A percentile compares a stretch with the other conserved stretches of the same genome.
Evolutionary conservation across 2,329 filamentous ascomycete genomes (phyloP).

Genomic region (Botrytis galanthina): DNA sequence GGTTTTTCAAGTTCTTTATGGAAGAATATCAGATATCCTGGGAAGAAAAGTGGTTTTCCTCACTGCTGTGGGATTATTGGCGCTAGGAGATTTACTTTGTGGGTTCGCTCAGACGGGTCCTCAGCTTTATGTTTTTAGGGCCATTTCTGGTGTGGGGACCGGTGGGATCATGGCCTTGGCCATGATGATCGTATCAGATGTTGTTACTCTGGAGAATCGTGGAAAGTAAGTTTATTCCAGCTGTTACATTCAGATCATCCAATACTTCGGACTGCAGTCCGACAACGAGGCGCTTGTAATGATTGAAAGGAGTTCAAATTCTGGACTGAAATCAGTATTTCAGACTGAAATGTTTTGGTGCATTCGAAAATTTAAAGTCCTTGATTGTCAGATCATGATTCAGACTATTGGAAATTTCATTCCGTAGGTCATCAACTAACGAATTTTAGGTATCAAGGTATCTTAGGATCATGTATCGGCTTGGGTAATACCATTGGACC

Average conservation of each 20-base stretch:
- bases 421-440: neutral
- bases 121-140: slow-evolving; percentile 61
- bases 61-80: slow-evolving; percentile 51
- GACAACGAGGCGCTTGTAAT: neutral
- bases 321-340: neutral
- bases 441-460: slow-evolving; percentile 42
- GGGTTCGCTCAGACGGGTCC: slow-evolving; percentile 53
- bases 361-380: neutral
- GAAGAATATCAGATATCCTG: slow-evolving; percentile 59
- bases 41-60: slow-evolving; percentile 59
- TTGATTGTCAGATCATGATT: neutral
- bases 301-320: neutral
- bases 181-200: slow-evolving; percentile 62
- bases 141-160: slow-evolving; percentile 58
- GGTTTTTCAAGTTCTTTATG: slow-evolving; percentile 63
- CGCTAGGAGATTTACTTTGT: slow-evolving; percentile 57
- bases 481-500: slow-evolving; percentile 46
- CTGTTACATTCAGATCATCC: neutral
- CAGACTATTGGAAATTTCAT: neutral
- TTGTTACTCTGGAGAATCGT: slow-evolving; percentile 57
- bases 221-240: slow-evolving; percentile 47
- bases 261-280: neutral
- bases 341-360: neutral
- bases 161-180: slow-evolving; percentile 58
- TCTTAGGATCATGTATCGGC: slow-evolving; percentile 43